Percentiles rank a stretch among this genome's conserved stretches.
These are phyloP conservation scores for Beta lomatogona DNA, from an alignment of 179 eudicot species.

Conservation along the genomic window DNA sequence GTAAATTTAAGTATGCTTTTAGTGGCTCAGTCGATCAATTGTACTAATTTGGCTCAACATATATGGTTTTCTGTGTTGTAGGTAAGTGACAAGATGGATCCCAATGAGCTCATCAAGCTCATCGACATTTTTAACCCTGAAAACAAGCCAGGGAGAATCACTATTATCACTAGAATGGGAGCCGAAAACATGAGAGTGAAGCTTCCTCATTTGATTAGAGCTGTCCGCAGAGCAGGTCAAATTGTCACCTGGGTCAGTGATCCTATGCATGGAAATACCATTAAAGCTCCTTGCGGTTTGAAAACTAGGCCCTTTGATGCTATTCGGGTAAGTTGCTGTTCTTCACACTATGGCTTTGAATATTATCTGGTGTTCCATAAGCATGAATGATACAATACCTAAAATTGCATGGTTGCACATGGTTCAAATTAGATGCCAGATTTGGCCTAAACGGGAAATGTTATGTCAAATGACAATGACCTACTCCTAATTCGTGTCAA, in stretches of 20 bases:
- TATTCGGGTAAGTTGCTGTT: constrained; percentile 59
- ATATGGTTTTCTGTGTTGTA: constrained; percentile 22
- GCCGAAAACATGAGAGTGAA: constrained; percentile 78
- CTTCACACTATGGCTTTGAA: neutral
- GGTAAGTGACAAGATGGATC: constrained; percentile 79
- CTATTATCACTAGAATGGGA: constrained; percentile 59
- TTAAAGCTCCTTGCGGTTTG: constrained; percentile 87
- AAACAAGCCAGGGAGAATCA: constrained; percentile 68
- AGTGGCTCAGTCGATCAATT: neutral
- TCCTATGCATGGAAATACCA: constrained; percentile 89
- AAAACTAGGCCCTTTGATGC: constrained; percentile 91
- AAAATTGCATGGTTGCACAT: neutral
- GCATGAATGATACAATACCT: neutral
- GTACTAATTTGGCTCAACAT: neutral
- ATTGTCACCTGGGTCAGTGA: constrained; percentile 78
- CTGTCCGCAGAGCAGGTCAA: constrained; percentile 61
- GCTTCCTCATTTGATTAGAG: constrained; percentile 73
- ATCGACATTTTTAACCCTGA: constrained; percentile 62
- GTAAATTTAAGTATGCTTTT: neutral
- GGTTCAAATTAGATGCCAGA: neutral
- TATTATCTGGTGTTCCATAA: neutral
- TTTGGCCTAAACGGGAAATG: neutral
- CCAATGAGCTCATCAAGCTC: constrained; percentile 62
- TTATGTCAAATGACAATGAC: neutral
- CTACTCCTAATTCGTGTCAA: neutral